Evolutionary conservation across 1,139 yeast species (phyloP), one percentile per base, ranked within the genome.

Genomic region (Yamadazyma trypodendri): DNA sequence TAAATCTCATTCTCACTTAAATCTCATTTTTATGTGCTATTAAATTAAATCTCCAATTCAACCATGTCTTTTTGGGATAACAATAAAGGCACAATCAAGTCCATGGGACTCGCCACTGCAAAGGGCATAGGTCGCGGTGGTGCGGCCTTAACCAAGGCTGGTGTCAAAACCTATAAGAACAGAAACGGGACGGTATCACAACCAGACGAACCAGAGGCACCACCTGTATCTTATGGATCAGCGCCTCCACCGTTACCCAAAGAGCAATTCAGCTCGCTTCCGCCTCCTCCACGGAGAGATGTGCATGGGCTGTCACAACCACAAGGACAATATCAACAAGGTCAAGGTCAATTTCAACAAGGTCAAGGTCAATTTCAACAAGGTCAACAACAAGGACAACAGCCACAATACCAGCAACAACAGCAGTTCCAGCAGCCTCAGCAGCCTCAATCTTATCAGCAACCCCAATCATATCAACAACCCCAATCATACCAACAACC

Each of bases 61-160:
- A 7, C 15, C 5, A 58, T 58, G 63, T 65, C 79, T 4, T 77
- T 75, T 47, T 76, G 81, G 81, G 79, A 75, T 21, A 68, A 71
- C 42, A 71, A 76, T 52, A 75, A 75, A 44, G 81, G 59, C 35
- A 48, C 70, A 0, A 63, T 77, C 52, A 74, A 72, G 40, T 50
- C 71, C 1, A 80, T 72, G 0, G 74, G 79, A 2, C 48, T 59
- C 8, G 65, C 77, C 12, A 68, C 77, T 1, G 67, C 62, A 34
- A 65, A 60, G 41, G 79, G 79, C 2, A 68, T 76, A 29, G 81
- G 79, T 6, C 59, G 53, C 34, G 81, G 79, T 3, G 61, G 75
- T 6, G 70, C 62, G 28, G 69, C 77, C 0, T 58, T 72, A 1
- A 61, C 70, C 4, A 68, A 69, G 44, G 81, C 80, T 4, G 81